A percentile compares a stretch with the other conserved stretches of the same genome.
phyloP scores from a whole-genome alignment of 768 basidiomycete genomes.

The Lyophyllum decastes region DNA sequence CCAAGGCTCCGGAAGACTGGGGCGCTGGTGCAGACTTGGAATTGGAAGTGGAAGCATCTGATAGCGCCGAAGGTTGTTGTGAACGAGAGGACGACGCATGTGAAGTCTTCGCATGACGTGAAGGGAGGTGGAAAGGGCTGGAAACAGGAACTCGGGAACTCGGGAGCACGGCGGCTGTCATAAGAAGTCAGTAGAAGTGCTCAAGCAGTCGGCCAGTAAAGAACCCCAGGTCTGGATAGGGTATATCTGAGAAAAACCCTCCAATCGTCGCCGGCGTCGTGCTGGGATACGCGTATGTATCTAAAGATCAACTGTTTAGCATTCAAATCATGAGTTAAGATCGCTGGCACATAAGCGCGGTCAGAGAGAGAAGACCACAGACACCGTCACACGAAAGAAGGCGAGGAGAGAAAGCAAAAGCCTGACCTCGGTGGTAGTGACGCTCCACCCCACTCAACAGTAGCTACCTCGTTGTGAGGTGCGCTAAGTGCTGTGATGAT shows the following conservation, averaged over 20 bases:
- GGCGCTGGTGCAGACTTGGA: constrained; percentile 27
- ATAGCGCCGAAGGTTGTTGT: constrained; percentile 34
- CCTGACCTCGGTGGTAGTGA: constrained; percentile 12
- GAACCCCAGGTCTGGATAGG: not conserved
- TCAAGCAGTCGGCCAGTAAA: not conserved
- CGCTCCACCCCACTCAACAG: constrained; percentile 1
- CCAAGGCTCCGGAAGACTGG: constrained; percentile 55
- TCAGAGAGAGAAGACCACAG: constrained; percentile 4
- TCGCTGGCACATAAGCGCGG: constrained; percentile 3
- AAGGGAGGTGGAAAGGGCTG: constrained; percentile 47
- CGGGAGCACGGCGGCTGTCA: constrained; percentile 46
- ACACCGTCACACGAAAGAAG: not conserved
- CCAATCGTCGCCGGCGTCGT: not conserved
- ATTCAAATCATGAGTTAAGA: constrained; percentile 7
- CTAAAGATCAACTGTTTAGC: constrained; percentile 1
- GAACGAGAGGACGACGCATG: constrained; percentile 45
- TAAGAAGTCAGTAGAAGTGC: constrained; percentile 25
- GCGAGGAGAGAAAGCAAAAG: not conserved
- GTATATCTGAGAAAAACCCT: constrained; percentile 5
- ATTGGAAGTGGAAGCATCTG: constrained; percentile 23
- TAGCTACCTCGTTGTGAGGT: constrained; percentile 2
- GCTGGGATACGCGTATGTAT: constrained; percentile 1
- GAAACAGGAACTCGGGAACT: constrained; percentile 39
- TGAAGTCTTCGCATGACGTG: constrained; percentile 37
- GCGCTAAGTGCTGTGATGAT: not conserved